These are phyloP conservation scores for Papiliotrema flavescens DNA, from an alignment of 1,284 basidiomycete genomes.

Conservation along the genomic window DNA sequence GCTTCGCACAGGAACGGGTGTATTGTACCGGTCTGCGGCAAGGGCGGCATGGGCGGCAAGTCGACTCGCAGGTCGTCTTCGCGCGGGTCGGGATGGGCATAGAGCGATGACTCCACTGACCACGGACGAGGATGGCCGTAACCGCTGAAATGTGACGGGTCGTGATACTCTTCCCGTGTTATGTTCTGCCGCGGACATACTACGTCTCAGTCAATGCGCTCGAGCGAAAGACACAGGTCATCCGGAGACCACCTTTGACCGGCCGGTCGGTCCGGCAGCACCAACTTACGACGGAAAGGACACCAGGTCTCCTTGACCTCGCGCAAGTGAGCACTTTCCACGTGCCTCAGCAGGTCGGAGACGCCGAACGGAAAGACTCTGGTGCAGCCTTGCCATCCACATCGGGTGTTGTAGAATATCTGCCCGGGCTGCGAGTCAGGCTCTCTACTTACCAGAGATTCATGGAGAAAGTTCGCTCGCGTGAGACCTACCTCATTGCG, in stretches of 20 bases:
- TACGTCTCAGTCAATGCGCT: not conserved
- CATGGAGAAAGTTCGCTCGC: not conserved
- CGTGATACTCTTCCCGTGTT: not conserved
- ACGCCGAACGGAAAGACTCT: not conserved
- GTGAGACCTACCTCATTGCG: not conserved
- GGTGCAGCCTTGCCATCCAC: conserved; percentile 12
- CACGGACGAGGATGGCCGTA: not conserved
- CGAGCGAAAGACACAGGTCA: too few species aligned
- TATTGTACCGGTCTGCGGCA: not conserved
- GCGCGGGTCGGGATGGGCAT: not conserved
- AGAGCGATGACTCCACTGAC: not conserved
- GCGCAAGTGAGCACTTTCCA: conserved; percentile 5
- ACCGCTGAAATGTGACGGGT: not conserved
- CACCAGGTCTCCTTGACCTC: conserved; percentile 1
- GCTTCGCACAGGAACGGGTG: not conserved
- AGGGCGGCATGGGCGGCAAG: not conserved
- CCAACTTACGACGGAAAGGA: conserved; percentile 11
- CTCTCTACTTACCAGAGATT: not conserved
- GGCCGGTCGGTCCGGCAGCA: not conserved
- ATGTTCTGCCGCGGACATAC: not conserved
- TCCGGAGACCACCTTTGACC: too few species aligned
- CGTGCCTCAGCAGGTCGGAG: conserved; percentile 5
- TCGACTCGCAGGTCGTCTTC: not conserved
- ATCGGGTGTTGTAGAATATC: not conserved
- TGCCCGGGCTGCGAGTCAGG: not conserved